Percentiles rank a stretch among this genome's conserved stretches.
Conservation (phyloP, 805 yeast species). For the Myxozyma kluyveri region DNA sequence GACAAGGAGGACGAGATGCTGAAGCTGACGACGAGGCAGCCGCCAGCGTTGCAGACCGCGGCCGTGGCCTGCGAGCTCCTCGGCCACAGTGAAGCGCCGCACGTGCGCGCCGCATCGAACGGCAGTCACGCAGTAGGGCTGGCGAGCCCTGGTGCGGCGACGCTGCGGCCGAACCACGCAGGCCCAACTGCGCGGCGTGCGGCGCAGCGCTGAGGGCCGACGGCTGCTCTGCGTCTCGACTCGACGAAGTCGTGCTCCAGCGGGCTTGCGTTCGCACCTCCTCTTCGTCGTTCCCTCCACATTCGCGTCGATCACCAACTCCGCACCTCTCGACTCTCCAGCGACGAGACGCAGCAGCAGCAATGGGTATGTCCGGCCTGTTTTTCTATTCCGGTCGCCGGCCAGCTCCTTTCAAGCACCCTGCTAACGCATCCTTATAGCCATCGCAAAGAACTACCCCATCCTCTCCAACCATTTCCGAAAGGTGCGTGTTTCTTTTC, state of each 20-base stretch:
- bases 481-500: conserved; percentile 44
- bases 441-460: conserved; percentile 98
- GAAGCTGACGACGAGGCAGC: neutral
- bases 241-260: conserved; percentile 19
- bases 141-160: neutral
- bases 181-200: neutral
- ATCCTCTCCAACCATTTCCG: conserved; percentile 99
- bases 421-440: conserved; percentile 45
- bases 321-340: conserved; percentile 3
- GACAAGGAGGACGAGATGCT: neutral
- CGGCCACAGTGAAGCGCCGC: neutral
- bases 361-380: conserved; percentile 30
- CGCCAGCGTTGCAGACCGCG: neutral
- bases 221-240: neutral
- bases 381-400: neutral
- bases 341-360: conserved; percentile 15
- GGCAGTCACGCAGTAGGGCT: neutral
- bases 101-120: neutral
- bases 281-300: too few relatives aligned
- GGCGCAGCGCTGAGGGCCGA: neutral
- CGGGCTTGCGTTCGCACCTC: too few relatives aligned
- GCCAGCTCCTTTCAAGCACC: neutral
- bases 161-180: neutral
- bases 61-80: neutral
- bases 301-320: too few relatives aligned